Percentiles rank a stretch among this genome's conserved stretches.
Evolutionary conservation across 345 rosid genomes (phyloP).

Genomic region (Psidium guajava): DNA sequence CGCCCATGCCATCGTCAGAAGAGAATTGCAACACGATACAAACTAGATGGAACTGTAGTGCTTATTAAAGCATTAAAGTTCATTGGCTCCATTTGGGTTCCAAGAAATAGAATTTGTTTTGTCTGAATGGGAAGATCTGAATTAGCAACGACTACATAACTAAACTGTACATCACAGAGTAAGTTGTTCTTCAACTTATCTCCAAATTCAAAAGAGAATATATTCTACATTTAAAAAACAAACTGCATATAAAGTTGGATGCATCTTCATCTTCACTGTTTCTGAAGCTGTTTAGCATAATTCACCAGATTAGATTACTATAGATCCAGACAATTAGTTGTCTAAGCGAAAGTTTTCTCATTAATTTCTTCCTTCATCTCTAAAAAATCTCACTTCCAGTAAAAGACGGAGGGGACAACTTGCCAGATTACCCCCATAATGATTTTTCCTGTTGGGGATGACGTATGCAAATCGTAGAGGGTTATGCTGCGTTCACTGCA

Average conservation of each 20-base stretch:
- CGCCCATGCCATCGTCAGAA: neutral
- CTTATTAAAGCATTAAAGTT: slow-evolving; percentile 92
- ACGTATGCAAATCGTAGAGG: slow-evolving; percentile 71
- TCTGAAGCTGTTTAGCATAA: neutral
- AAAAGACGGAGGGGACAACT: neutral
- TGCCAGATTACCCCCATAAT: slow-evolving; percentile 53
- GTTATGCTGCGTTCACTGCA: slow-evolving; percentile 66
- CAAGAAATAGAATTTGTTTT: slow-evolving; percentile 75
- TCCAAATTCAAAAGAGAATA: neutral
- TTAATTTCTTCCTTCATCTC: neutral
- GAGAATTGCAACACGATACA: neutral
- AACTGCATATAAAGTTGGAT: neutral
- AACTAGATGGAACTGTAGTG: neutral
- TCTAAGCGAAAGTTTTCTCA: neutral
- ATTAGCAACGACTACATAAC: neutral
- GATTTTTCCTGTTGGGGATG: slow-evolving; percentile 63
- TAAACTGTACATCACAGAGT: neutral
- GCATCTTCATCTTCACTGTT: neutral
- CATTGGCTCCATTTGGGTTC: slow-evolving; percentile 95
- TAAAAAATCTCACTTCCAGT: neutral
- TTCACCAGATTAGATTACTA: neutral
- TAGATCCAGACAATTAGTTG: neutral
- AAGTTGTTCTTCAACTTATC: neutral
- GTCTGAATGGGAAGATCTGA: slow-evolving; percentile 34
- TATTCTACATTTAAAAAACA: neutral